phyloP scores from a whole-genome alignment of 192 early-diverging fungal genomes.

The Coemansia sp. region DNA sequence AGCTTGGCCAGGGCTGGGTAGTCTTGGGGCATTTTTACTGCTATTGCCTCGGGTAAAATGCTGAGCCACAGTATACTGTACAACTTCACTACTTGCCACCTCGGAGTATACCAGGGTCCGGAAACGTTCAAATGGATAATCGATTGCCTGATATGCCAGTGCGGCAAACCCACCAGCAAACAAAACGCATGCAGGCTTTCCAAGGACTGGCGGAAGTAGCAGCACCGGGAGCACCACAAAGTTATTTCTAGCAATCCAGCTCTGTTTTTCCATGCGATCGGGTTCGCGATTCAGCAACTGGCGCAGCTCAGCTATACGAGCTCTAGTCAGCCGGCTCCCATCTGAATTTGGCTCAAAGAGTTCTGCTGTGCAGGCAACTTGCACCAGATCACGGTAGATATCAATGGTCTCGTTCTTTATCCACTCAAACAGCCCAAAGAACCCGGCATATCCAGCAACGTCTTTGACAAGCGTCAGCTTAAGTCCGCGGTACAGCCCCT shows the following conservation, averaged over 20 bases:
- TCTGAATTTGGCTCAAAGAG: constrained; percentile 20
- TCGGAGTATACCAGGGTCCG: constrained; percentile 66
- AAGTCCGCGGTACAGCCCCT: constrained; percentile 41
- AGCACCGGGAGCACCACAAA: constrained; percentile 27
- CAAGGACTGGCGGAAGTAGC: constrained; percentile 49
- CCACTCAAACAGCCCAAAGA: constrained; percentile 78
- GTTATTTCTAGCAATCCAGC: constrained; percentile 35
- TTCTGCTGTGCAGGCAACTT: constrained; percentile 31
- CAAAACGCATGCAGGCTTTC: constrained; percentile 60
- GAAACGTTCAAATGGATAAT: constrained; percentile 70
- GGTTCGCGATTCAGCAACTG: constrained; percentile 25
- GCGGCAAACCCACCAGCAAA: constrained; percentile 62
- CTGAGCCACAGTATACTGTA: constrained; percentile 30
- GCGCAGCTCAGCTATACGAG: constrained; percentile 33
- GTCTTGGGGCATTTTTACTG: neutral
- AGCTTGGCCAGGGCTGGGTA: neutral
- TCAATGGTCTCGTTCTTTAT: constrained; percentile 72
- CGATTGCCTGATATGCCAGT: constrained; percentile 70
- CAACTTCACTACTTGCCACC: constrained; percentile 52
- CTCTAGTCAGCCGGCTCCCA: constrained; percentile 30
- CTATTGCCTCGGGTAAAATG: constrained; percentile 24
- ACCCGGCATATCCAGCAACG: constrained; percentile 67
- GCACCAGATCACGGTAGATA: constrained; percentile 55
- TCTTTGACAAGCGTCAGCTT: constrained; percentile 61
- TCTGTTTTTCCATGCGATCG: constrained; percentile 29